Evolutionary conservation across 371 early-diverging fungal genomes (phyloP).

Genomic region (Dichotomocladium elegans): DNA sequence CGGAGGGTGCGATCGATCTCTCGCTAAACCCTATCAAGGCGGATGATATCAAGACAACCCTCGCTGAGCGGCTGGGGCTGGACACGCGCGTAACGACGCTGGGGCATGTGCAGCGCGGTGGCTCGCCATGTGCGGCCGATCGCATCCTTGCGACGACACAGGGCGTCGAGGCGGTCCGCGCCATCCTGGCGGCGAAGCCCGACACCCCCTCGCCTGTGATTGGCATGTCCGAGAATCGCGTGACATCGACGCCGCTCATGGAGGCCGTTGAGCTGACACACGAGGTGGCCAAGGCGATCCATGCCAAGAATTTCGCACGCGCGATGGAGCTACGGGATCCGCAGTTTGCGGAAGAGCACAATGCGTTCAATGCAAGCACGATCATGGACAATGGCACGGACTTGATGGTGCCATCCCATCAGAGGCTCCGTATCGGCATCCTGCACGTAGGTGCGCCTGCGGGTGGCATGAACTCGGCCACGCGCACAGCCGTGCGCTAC

Average conservation of each 20-base stretch:
- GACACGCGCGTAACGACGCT: conserved; percentile 95
- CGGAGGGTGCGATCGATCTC: conserved; percentile 95
- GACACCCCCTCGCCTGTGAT: conserved; percentile 87
- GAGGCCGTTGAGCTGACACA: conserved; percentile 77
- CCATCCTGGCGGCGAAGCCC: conserved; percentile 73
- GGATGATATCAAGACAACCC: conserved; percentile 74
- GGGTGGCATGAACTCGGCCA: conserved; percentile 46
- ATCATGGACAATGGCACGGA: conserved; percentile 21
- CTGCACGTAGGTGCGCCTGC: conserved; percentile 93
- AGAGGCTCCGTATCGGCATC: conserved; percentile 83
- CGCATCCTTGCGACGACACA: conserved; percentile 83
- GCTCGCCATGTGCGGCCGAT: conserved; percentile 90
- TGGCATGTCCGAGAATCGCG: conserved; percentile 80
- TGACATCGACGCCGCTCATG: conserved; percentile 77
- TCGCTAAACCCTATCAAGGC: conserved; percentile 85
- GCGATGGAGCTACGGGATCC: conserved; percentile 88
- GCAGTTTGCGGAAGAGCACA: conserved; percentile 59
- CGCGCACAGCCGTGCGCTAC: conserved; percentile 67
- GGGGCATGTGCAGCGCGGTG: conserved; percentile 99
- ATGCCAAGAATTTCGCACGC: conserved; percentile 68
- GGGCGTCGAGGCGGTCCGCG: conserved; percentile 93
- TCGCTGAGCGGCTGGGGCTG: conserved; percentile 73
- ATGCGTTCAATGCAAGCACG: conserved; percentile 28
- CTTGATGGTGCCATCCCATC: conserved; percentile 15
- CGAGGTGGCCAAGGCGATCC: conserved; percentile 74